Base-by-base conservation (phyloP, 331 rosid genomes). In the Malus hybrid region DNA sequence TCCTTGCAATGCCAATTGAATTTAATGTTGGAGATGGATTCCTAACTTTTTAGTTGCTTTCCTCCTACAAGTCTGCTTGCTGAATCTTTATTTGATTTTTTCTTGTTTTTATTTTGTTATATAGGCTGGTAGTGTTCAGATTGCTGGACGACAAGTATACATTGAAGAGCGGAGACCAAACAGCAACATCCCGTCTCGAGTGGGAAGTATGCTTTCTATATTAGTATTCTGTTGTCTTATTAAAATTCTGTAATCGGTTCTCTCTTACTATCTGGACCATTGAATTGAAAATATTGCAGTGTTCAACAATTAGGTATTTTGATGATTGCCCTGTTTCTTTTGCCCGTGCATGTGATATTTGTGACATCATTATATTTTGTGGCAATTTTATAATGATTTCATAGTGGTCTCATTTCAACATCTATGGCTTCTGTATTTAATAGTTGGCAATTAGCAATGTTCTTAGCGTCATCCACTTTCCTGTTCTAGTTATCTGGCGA, bases 141-240 rank as follows among this genome's bases (percentile, higher is more conserved):
- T 95, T 73, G 96, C 88, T 56, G 99, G 99, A 66, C 86, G 93
- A 69, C 97, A 85, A 78, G 93, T 88, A 68, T 90, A 86, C 91
- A 95, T 95, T 57, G 99, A 95, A 87, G 99, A 95, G 86, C 84
- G 99, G 80, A 95, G 99, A 86, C 96, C 93, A 61, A 92, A 87
- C 87, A 92, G 93, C 85, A 88, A 81, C 89, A 88, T 90, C 74
- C 92, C 93, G 61, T 83, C 91, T 73, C 96, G 96, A 75, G 87
- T 87, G 81, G 90, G 91, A 89, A 90, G 99, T 95, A 89, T 39
- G 96, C 57, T 55, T 48, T 18, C 15, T 65, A 0, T 53, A 16
- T 44, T 42, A 42, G 48, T 42, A 42, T 42, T 42, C 5, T 42
- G 48, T 42, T 52, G 7, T 53, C 58, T 76, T 22, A 2, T 9